These are phyloP conservation scores for Zalaria sp. DNA, from an alignment of 2,329 filamentous ascomycete genomes.

Conservation along the genomic window DNA sequence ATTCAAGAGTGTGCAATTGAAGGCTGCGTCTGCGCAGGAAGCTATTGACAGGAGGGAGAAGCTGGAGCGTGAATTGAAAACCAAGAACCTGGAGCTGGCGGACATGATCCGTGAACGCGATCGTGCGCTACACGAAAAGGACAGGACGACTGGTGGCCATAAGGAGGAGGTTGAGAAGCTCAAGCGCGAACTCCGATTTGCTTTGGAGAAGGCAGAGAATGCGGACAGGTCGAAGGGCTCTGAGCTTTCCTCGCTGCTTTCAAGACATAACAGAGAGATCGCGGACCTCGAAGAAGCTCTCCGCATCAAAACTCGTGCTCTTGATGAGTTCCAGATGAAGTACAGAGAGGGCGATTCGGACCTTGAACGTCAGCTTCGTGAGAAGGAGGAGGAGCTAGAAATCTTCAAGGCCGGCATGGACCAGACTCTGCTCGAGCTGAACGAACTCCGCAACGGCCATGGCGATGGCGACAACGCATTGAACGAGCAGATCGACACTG, in stretches of 20 bases:
- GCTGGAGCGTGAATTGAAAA: slow-evolving; percentile 94
- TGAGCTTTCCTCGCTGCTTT: slow-evolving; percentile 84
- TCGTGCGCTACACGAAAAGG: slow-evolving; percentile 82
- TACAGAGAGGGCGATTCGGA: slow-evolving; percentile 71
- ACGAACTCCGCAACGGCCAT: slow-evolving; percentile 56
- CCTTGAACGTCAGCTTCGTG: slow-evolving; percentile 68
- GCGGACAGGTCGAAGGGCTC: slow-evolving; percentile 86
- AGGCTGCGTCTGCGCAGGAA: slow-evolving; percentile 92
- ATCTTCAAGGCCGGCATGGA: slow-evolving; percentile 98
- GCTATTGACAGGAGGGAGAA: slow-evolving; percentile 91
- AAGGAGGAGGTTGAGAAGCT: slow-evolving; percentile 92
- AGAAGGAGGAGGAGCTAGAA: slow-evolving; percentile 96
- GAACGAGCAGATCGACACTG: slow-evolving; percentile 80
- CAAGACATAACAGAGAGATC: slow-evolving; percentile 95
- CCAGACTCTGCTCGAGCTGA: slow-evolving; percentile 81
- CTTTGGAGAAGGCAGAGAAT: slow-evolving; percentile 81
- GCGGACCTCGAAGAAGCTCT: slow-evolving; percentile 89
- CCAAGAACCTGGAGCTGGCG: slow-evolving; percentile 95
- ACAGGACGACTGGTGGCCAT: slow-evolving; percentile 70
- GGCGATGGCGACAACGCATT: slow-evolving; percentile 61
- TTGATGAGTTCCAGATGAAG: slow-evolving; percentile 72
- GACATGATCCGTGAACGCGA: slow-evolving; percentile 98
- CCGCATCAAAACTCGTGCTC: slow-evolving; percentile 66
- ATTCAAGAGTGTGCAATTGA: slow-evolving; percentile 90
- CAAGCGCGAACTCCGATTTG: slow-evolving; percentile 83